A percentile compares a stretch with the other conserved stretches of the same genome.
Conservation (phyloP, 2,329 filamentous ascomycete species). For the Talaromyces sp. region DNA sequence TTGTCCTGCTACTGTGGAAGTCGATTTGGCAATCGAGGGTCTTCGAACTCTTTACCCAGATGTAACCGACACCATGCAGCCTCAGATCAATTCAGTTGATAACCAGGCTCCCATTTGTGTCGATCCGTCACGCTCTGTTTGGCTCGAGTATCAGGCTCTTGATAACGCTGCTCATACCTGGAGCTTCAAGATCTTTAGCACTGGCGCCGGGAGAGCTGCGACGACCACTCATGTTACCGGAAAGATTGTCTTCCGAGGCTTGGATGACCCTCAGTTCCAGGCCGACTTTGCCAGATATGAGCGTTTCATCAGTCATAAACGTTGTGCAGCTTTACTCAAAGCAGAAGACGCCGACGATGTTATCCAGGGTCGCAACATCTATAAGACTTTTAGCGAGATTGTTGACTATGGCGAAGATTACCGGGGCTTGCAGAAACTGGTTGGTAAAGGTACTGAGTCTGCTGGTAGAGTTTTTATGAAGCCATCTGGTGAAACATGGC, state of each 20-base stretch:
- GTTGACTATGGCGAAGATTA: conserved; percentile 19
- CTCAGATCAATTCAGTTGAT: conserved; percentile 28
- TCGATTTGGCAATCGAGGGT: conserved; percentile 34
- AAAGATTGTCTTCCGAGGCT: conserved; percentile 23
- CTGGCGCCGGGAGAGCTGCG: conserved; percentile 22
- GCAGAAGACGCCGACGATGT: conserved; percentile 19
- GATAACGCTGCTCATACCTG: conserved; percentile 22
- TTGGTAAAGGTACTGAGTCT: conserved; percentile 20
- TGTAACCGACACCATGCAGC: conserved; percentile 24
- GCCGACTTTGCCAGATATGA: conserved; percentile 30
- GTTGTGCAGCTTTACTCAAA: conserved; percentile 19
- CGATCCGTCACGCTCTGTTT: conserved; percentile 27
- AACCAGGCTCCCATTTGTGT: conserved; percentile 35
- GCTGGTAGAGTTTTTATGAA: conserved; percentile 20
- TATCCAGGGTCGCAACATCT: conserved; percentile 21
- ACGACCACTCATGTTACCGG: conserved; percentile 26
- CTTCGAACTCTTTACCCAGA: conserved; percentile 29
- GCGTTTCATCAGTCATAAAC: conserved; percentile 34
- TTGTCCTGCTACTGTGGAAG: conserved; percentile 39
- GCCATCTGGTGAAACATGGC: conserved; percentile 16
- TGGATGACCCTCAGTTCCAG: conserved; percentile 19
- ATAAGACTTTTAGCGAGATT: conserved; percentile 17
- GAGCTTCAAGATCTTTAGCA: conserved; percentile 28
- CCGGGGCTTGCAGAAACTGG: conserved; percentile 20
- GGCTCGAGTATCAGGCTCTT: conserved; percentile 26